Evolutionary conservation across 768 basidiomycete genomes (phyloP).

Genomic region (Lactifluus subvellereus): DNA sequence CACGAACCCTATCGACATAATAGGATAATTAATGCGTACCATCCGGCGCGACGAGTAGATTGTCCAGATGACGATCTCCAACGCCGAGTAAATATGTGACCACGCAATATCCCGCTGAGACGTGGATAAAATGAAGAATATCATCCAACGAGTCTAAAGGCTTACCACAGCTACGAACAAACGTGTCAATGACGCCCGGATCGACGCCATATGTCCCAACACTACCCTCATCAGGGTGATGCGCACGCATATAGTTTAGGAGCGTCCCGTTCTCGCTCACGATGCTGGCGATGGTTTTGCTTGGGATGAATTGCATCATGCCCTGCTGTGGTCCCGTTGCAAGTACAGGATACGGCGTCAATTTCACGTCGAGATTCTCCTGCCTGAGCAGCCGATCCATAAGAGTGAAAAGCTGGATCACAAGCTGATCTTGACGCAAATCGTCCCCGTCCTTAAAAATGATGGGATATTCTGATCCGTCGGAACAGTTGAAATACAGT

Average conservation of each 20-base stretch:
- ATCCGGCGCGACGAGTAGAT: slow-evolving; percentile 86
- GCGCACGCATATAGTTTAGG: slow-evolving; percentile 79
- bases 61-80: slow-evolving; percentile 95
- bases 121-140: slow-evolving; percentile 1
- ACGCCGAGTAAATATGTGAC: slow-evolving; percentile 95
- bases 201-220: slow-evolving; percentile 94
- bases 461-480: slow-evolving; percentile 83
- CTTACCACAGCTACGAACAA: slow-evolving; percentile 93
- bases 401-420: slow-evolving; percentile 95
- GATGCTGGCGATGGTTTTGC: slow-evolving; percentile 92
- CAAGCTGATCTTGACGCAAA: slow-evolving; percentile 96
- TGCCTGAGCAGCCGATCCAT: slow-evolving; percentile 93
- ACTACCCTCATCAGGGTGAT: slow-evolving; percentile 91
- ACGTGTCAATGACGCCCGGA: slow-evolving; percentile 90
- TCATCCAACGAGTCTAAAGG: slow-evolving; percentile 7
- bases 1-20: not conserved
- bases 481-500: slow-evolving; percentile 81
- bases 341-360: slow-evolving; percentile 88
- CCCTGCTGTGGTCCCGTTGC: slow-evolving; percentile 91
- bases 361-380: slow-evolving; percentile 89
- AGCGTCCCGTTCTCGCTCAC: slow-evolving; percentile 87
- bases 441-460: slow-evolving; percentile 99
- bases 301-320: slow-evolving; percentile 94
- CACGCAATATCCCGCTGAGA: slow-evolving; percentile 91
- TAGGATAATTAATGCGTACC: slow-evolving; percentile 40